Evolutionary conservation across 805 yeast species (phyloP).

Genomic region (Pichia heedii): DNA sequence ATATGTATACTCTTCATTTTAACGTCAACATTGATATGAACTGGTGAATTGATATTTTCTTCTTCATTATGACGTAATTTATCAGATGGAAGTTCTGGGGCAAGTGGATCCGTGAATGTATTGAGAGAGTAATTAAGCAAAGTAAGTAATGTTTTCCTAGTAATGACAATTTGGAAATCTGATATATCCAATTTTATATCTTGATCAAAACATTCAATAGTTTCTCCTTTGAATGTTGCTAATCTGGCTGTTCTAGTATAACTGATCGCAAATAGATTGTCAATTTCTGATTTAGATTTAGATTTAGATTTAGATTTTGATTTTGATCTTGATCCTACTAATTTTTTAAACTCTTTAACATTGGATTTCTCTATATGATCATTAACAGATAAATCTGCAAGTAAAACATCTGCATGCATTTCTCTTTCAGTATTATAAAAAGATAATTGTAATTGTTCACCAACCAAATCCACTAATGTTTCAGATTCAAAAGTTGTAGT

Average conservation of each 20-base stretch:
- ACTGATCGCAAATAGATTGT: slow-evolving; percentile 49
- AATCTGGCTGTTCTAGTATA: slow-evolving; percentile 53
- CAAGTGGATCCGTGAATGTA: slow-evolving; percentile 80
- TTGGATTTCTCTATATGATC: slow-evolving; percentile 65
- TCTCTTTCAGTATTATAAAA: slow-evolving; percentile 50
- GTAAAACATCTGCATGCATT: slow-evolving; percentile 55
- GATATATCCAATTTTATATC: slow-evolving; percentile 64
- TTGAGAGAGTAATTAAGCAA: slow-evolving; percentile 72
- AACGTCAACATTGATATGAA: slow-evolving; percentile 61
- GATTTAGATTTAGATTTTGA: slow-evolving; percentile 19
- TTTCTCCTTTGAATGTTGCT: slow-evolving; percentile 42
- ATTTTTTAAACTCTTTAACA: slow-evolving; percentile 52
- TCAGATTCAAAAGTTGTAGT: slow-evolving; percentile 51
- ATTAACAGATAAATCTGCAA: slow-evolving; percentile 59
- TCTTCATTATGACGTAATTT: slow-evolving; percentile 58
- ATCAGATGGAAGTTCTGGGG: slow-evolving; percentile 61
- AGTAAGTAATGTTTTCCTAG: slow-evolving; percentile 71
- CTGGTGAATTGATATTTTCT: slow-evolving; percentile 54
- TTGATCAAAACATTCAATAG: slow-evolving; percentile 70
- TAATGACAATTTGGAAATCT: slow-evolving; percentile 63
- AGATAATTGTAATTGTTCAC: slow-evolving; percentile 53
- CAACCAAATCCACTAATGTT: slow-evolving; percentile 61
- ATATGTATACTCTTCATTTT: slow-evolving; percentile 64
- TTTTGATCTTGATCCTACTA: slow-evolving; percentile 56
- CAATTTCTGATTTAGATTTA: slow-evolving; percentile 19